Percentiles rank a stretch among this genome's conserved stretches.
Evolutionary conservation across 2,329 filamentous ascomycete species (phyloP).

Genomic region (Botryotinia globosa): DNA sequence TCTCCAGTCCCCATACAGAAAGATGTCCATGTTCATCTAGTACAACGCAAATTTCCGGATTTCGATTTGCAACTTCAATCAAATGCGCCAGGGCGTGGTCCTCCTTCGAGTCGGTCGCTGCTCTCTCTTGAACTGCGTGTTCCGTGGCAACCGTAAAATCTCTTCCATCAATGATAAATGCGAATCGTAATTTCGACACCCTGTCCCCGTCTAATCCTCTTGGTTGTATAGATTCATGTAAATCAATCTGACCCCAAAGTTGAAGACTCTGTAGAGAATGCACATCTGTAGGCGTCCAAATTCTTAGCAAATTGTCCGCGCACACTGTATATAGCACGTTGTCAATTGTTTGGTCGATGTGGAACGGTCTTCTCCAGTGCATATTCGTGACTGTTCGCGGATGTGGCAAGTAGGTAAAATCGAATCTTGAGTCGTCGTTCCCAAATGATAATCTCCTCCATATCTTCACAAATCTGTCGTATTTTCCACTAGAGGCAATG

Average conservation of each 20-base stretch:
- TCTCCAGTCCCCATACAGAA: conserved; percentile 91
- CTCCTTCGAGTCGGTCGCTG: conserved; percentile 50
- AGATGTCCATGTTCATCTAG: conserved; percentile 81
- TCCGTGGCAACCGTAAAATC: conserved; percentile 78
- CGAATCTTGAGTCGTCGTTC: conserved; percentile 78
- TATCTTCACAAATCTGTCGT: conserved; percentile 84
- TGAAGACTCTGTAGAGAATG: conserved; percentile 69
- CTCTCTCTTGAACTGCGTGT: conserved; percentile 62
- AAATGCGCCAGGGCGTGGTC: conserved; percentile 78
- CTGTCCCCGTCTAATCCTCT: conserved; percentile 24
- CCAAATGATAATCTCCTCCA: conserved; percentile 89
- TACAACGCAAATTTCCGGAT: conserved; percentile 82
- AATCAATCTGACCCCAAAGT: conserved; percentile 77
- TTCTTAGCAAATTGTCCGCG: conserved; percentile 71
- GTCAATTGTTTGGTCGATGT: conserved; percentile 74
- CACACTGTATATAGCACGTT: conserved; percentile 91
- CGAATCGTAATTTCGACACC: conserved; percentile 53
- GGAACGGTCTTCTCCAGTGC: conserved; percentile 79
- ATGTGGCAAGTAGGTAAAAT: conserved; percentile 87
- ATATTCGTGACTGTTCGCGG: conserved; percentile 75
- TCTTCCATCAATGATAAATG: conserved; percentile 78
- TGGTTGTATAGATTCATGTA: conserved; percentile 64
- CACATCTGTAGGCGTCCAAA: conserved; percentile 78
- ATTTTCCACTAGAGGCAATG: conserved; percentile 74
- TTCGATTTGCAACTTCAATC: conserved; percentile 79